Base-by-base conservation (phyloP, 768 basidiomycete genomes). In the Lactarius sanguifluus region DNA sequence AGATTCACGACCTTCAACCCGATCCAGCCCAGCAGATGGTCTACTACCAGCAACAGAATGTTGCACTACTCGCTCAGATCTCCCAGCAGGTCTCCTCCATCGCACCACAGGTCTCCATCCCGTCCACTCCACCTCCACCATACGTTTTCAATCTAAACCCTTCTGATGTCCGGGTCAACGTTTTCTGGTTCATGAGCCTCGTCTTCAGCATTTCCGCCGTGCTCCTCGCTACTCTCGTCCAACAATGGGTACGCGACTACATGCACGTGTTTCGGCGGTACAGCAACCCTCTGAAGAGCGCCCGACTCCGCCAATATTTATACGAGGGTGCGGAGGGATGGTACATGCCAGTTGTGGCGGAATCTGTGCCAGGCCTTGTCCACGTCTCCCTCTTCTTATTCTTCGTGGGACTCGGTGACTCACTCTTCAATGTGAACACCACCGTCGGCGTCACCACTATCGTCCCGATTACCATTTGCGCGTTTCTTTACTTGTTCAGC, bases 311-410 rank as follows among this genome's bases (percentile, higher is more conserved):
- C n/a, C 76, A 81, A 9, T 83, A 55, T 34, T 47, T 62, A 7
- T 59, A 78, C 64, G 74, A 77, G 50, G 80, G 80, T n/a, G 68
- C 81, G 23, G 74, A 76, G 18, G 72, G 68, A 52, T 84, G 81
- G 71, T 72, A 73, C 10, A 78, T 84, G 74, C 71, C 77, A 5
- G 70, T 75, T 2, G 71, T 84, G 8, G 79, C 83, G 2, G 76
- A 79, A 43, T 67, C 75, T 18, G 79, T 84, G 25, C 83, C 83
- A 1, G 74, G 79, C 25, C 77, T 84, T 9, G 77, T 85, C 28
- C 83, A 84, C 65, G 72, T 81, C 8, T 81, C 82, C 2, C 75
- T 83, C 15, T 76, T 82, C 25, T 74, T 84, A 8, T 84, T 84
- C 73, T 79, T 86, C 72, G 76, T 79, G 34, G 80, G 81, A 40